Evolutionary conservation across 306 rosid species (phyloP), one percentile per base, ranked within the genome.

Genomic region (Cicer yamashitae): DNA sequence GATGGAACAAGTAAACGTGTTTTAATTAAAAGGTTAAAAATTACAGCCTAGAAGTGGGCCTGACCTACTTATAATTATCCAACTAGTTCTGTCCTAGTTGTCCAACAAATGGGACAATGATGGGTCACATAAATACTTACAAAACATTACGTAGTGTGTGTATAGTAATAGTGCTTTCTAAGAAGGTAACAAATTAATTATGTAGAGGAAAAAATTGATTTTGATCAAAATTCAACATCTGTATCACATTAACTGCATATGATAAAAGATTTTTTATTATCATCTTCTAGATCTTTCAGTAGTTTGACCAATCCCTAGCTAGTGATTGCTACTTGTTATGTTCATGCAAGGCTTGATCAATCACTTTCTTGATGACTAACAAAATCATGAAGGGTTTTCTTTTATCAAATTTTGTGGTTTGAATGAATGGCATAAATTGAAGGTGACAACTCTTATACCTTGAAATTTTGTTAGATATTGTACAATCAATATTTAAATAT

Each of bases 31-130:
- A 81, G 82, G 82, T 71, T 64, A 70, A 73, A 70, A 81, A 78
- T 79, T 79, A 89, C 89, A 86, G 91, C 89, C 73, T 81, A 71
- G 74, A 83, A 80, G 91, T 87, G 92, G 97, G 76, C 87, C 92
- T 73, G 82, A 67, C 82, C 91, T 81, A 62, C 64, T 65, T 52
- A 64, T 75, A 76, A 76, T 61, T 61, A 61, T 82, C 69, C 85
- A 88, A 74, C 82, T 83, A 83, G 86, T 84, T 86, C 83, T 79
- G 80, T 69, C 86, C 68, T 50, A 79, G 87, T 79, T 81, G 88
- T 87, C 89, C 81, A 85, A 65, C 77, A 80, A 74, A 43, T 76
- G 71, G 73, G 81, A 80, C 86, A 87, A 54, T 77, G 88, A 87
- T 86, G 76, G 73, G 59, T 82, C 84, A 67, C 41, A 59, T 82